A percentile compares a stretch with the other conserved stretches of the same genome.
Conservation (phyloP, 495 filamentous ascomycete species). For the Neurospora terricola region DNA sequence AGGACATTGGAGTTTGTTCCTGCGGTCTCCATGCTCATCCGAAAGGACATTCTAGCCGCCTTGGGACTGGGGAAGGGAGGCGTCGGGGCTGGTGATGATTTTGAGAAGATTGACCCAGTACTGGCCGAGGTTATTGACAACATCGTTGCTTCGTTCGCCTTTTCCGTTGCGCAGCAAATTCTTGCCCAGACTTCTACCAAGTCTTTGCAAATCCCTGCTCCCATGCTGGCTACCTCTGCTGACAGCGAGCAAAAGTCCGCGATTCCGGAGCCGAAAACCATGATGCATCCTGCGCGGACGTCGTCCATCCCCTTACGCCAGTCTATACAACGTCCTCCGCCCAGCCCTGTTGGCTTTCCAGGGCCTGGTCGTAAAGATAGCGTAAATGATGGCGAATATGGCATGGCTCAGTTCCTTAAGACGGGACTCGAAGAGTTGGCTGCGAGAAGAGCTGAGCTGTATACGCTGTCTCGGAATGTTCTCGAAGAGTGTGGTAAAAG, state of each 20-base stretch:
- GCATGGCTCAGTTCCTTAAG: conserved; percentile 37
- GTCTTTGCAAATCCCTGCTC: conserved; percentile 53
- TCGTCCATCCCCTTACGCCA: conserved; percentile 37
- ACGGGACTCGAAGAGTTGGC: conserved; percentile 76
- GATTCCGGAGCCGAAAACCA: conserved; percentile 52
- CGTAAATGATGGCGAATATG: conserved; percentile 19
- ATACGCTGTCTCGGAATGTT: conserved; percentile 66
- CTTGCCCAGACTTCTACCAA: conserved; percentile 66
- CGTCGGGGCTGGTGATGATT: conserved; percentile 10
- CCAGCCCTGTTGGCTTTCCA: conserved; percentile 37
- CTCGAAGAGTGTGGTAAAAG: conserved; percentile 65
- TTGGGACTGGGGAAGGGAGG: conserved; percentile 19
- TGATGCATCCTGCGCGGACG: conserved; percentile 49
- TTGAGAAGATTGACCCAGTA: conserved; percentile 17
- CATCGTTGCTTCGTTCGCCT: conserved; percentile 76
- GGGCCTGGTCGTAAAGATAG: conserved; percentile 18
- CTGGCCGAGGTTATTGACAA: conserved; percentile 58
- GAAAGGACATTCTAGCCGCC: conserved; percentile 56
- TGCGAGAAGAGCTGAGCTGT: conserved; percentile 67
- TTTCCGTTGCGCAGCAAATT: conserved; percentile 67
- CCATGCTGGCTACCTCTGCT: conserved; percentile 36
- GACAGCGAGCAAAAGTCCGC: conserved; percentile 40
- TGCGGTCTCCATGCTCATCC: conserved; percentile 63
- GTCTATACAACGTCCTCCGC: conserved; percentile 24
- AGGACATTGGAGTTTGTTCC: conserved; percentile 73